Conservation (phyloP, 768 basidiomycete genomes). For the Chlorophyllum brunneum region DNA sequence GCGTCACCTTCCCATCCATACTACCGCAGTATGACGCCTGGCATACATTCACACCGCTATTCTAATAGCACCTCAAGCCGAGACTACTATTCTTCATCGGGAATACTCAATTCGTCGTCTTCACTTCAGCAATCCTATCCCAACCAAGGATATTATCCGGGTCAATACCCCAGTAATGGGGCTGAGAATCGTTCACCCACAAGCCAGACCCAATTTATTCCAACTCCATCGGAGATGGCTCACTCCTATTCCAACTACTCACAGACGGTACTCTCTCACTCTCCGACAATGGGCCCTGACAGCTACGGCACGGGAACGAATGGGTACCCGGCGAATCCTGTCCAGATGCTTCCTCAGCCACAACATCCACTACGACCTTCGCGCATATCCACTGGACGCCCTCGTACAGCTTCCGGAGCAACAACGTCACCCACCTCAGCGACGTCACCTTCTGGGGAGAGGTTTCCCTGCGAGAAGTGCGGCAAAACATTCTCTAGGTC, state of each 20-base stretch:
- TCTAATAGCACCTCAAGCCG: conserved; percentile 22
- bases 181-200: conserved; percentile 20
- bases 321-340: conserved; percentile 21
- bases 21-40: conserved; percentile 35
- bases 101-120: conserved; percentile 20
- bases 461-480: conserved; percentile 70
- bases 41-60: conserved; percentile 28
- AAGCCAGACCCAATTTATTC: conserved; percentile 25
- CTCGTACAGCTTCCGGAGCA: conserved; percentile 29
- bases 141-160: conserved; percentile 17
- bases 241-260: conserved; percentile 27
- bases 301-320: conserved; percentile 19
- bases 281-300: conserved; percentile 19
- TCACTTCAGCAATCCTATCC: conserved; percentile 16
- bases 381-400: conserved; percentile 39
- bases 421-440: conserved; percentile 31
- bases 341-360: conserved; percentile 25
- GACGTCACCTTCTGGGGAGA: conserved; percentile 49
- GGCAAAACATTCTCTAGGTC: conserved; percentile 77
- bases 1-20: conserved; percentile 23
- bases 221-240: conserved; percentile 32
- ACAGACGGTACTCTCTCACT: conserved; percentile 20
- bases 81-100: conserved; percentile 22
- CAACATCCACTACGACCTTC: conserved; percentile 28
- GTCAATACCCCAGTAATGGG: conserved; percentile 16